Conservation (phyloP, 192 early-diverging fungal species). For the Nowakowskiella sp. region DNA sequence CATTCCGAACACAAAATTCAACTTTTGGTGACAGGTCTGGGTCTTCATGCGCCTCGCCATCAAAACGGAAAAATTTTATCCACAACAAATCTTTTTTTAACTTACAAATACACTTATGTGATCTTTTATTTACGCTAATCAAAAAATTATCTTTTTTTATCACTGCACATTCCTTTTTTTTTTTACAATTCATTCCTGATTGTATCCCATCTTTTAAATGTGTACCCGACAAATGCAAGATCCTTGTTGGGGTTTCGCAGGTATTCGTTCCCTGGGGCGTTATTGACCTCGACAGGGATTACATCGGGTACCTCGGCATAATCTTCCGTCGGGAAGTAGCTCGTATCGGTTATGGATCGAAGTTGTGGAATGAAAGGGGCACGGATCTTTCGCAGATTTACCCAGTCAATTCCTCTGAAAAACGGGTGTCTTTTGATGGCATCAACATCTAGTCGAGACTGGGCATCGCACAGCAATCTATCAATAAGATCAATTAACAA, state of each 20-base stretch:
- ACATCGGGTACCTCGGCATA: conserved; percentile 44
- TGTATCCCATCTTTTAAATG: conserved; percentile 81
- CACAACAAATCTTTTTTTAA: too few relatives aligned
- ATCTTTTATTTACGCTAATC: neutral
- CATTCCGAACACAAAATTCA: too few relatives aligned
- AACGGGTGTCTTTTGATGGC: conserved; percentile 91
- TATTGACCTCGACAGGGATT: conserved; percentile 9
- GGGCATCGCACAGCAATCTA: conserved; percentile 78
- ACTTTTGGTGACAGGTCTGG: too few relatives aligned
- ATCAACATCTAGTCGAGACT: conserved; percentile 72
- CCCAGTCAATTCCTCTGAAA: conserved; percentile 92
- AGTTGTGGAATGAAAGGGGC: conserved; percentile 90
- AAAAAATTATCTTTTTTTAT: neutral
- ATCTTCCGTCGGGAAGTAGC: conserved; percentile 95
- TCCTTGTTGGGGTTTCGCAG: conserved; percentile 80
- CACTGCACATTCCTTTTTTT: neutral
- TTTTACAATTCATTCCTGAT: conserved; percentile 43
- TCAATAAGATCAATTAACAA: neutral
- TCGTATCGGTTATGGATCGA: conserved; percentile 92
- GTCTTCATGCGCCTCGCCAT: too few relatives aligned
- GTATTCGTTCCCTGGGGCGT: neutral
- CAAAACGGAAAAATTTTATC: too few relatives aligned
- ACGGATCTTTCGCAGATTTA: conserved; percentile 66
- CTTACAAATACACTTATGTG: neutral
- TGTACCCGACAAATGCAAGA: conserved; percentile 98